A percentile compares a stretch with the other conserved stretches of the same genome.
Evolutionary conservation across 176 grass and related monocot genomes (phyloP).

Genomic region (Rhynchospora tenuis): DNA sequence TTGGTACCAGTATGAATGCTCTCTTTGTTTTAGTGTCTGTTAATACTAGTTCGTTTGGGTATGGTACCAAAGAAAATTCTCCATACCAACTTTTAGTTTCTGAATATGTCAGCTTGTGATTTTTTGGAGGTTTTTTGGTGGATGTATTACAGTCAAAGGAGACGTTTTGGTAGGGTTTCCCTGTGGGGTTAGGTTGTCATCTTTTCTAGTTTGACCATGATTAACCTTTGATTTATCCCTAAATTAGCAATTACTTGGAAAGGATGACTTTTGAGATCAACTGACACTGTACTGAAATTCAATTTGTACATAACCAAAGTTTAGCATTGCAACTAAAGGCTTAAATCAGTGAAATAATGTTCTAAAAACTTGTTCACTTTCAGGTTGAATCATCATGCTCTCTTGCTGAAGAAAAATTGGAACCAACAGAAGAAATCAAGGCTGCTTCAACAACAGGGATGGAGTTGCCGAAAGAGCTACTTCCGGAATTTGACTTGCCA

Average conservation of each 20-base stretch:
- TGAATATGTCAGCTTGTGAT: neutral
- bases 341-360: neutral
- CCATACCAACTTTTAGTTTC: neutral
- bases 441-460: neutral
- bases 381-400: constrained; percentile 21
- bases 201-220: neutral
- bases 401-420: constrained; percentile 19
- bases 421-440: constrained; percentile 1
- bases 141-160: neutral
- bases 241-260: neutral
- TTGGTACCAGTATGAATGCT: neutral
- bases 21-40: neutral
- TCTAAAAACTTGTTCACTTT: neutral
- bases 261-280: neutral
- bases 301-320: too few relatives aligned
- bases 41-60: neutral
- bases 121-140: too few relatives aligned
- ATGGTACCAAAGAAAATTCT: neutral
- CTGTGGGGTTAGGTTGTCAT: neutral
- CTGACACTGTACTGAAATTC: too few relatives aligned
- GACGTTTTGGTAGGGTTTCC: neutral
- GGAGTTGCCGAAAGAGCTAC: constrained; percentile 16
- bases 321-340: neutral
- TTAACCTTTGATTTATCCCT: neutral
- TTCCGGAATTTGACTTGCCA: constrained; percentile 25